These are phyloP conservation scores for Vinca minor DNA, from an alignment of 257 asterid genomes.

Conservation along the genomic window DNA sequence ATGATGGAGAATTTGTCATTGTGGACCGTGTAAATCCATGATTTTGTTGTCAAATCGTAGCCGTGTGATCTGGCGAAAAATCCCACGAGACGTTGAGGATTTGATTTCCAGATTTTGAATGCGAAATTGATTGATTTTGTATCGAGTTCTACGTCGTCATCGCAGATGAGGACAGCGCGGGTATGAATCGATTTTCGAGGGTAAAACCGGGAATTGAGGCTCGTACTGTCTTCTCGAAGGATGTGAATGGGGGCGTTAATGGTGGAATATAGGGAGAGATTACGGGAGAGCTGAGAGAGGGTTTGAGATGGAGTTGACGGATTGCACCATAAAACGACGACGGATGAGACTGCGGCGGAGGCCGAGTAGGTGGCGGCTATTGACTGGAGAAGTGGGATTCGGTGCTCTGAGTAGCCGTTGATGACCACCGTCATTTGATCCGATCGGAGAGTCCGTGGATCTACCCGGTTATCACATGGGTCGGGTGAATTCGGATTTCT, in stretches of 20 bases:
- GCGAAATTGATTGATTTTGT: constrained; percentile 51
- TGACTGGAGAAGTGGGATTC: constrained; percentile 66
- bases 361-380: constrained; percentile 64
- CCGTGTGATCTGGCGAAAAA: constrained; percentile 85
- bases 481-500: constrained; percentile 18
- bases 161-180: constrained; percentile 74
- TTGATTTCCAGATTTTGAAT: constrained; percentile 54
- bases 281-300: constrained; percentile 44
- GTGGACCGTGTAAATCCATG: constrained; percentile 81
- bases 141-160: constrained; percentile 68
- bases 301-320: constrained; percentile 52
- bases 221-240: constrained; percentile 49
- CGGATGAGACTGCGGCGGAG: constrained; percentile 46
- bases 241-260: constrained; percentile 30
- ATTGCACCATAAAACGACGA: constrained; percentile 73
- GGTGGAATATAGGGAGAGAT: constrained; percentile 38
- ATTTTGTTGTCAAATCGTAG: constrained; percentile 43
- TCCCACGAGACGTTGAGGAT: constrained; percentile 57
- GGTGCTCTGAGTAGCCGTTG: constrained; percentile 81
- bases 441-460: constrained; percentile 38
- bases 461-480: constrained; percentile 25
- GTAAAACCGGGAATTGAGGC: constrained; percentile 73
- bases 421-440: constrained; percentile 78
- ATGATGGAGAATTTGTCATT: constrained; percentile 58
- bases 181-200: constrained; percentile 51